These are phyloP conservation scores for Solanum pinnatisectum DNA, from an alignment of 257 asterid species.

Conservation along the genomic window DNA sequence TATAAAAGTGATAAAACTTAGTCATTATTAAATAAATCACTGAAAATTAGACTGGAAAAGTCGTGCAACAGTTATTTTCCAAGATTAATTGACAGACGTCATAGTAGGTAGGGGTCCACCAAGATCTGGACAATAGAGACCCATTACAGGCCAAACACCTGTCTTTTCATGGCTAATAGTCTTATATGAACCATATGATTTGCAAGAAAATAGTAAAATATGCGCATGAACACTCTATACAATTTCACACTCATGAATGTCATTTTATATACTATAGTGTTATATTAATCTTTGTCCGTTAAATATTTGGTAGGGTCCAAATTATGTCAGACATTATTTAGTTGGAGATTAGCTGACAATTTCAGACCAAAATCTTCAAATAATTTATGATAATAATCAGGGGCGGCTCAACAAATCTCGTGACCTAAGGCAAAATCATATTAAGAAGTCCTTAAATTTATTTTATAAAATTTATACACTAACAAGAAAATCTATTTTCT, in stretches of 20 bases:
- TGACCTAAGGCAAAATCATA: no score
- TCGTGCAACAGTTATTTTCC: not conserved
- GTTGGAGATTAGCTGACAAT: not conserved
- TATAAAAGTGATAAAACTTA: not conserved
- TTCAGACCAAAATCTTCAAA: not conserved
- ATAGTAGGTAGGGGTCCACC: constrained; percentile 2
- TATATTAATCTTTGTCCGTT: not conserved
- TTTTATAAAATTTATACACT: no score
- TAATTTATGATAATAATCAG: not conserved
- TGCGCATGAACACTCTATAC: not conserved
- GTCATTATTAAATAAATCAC: not conserved
- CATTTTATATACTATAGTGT: not conserved
- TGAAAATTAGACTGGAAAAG: not conserved
- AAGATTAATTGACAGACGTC: not conserved
- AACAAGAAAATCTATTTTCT: no score
- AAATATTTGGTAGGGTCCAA: not conserved
- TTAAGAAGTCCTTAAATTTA: no score
- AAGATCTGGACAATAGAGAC: not conserved
- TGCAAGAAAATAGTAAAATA: not conserved
- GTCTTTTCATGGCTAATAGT: constrained; percentile 15
- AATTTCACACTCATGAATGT: not conserved
- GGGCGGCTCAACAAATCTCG: no score
- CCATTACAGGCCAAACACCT: constrained; percentile 12
- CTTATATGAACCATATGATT: not conserved
- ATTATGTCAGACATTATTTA: not conserved